Base-by-base conservation (phyloP, 208 protist species). In the Acanthamoeba healyi region DNA sequence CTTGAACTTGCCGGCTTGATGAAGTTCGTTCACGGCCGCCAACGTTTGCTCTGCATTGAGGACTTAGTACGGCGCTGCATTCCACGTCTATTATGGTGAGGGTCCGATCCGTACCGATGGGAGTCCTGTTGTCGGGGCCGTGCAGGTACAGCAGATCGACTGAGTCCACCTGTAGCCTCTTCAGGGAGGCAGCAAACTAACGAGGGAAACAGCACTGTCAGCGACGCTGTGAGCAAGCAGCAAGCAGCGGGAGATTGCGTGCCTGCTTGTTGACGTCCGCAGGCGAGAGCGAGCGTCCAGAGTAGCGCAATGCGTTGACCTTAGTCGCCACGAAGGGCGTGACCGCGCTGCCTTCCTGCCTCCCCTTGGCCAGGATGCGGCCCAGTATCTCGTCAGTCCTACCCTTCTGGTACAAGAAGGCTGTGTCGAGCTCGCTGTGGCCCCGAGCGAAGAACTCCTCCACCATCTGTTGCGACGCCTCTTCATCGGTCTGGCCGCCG, bases 1-100 rank as follows among this genome's bases (percentile, higher is more conserved):
- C 86, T 92, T 92, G 86, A 92, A 74, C 32, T 92, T 92, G 46
- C 86, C 86, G 12, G 36, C 86, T 22, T 74, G 34, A 38, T 92
- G 38, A 32, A 92, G 86, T 24, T 92, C 46, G 19, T 92, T 46
- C 34, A 92, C 40, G 34, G 86, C 72, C 19, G 14, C 86, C 32
- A 92, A 24, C 38, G 86, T 92, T 49, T 67, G 38, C 86, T 72
- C 86, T 92, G 32, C 17, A 0, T 4, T 38, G 0, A 36, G 36
- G 26, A 9, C 61, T 61, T n/a, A 61, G 54, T 22, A 19, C n/a
- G n/a, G n/a, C n/a, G n/a, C n/a, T n/a, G n/a, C n/a, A n/a, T n/a
- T n/a, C n/a, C n/a, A n/a, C n/a, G n/a, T n/a, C n/a, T n/a, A n/a
- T 32, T 32, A 15, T 3, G n/a, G n/a, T 22, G 24, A 32, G 12